phyloP scores from a whole-genome alignment of 2,329 filamentous ascomycete genomes.

The Alternaria metachromatica region DNA sequence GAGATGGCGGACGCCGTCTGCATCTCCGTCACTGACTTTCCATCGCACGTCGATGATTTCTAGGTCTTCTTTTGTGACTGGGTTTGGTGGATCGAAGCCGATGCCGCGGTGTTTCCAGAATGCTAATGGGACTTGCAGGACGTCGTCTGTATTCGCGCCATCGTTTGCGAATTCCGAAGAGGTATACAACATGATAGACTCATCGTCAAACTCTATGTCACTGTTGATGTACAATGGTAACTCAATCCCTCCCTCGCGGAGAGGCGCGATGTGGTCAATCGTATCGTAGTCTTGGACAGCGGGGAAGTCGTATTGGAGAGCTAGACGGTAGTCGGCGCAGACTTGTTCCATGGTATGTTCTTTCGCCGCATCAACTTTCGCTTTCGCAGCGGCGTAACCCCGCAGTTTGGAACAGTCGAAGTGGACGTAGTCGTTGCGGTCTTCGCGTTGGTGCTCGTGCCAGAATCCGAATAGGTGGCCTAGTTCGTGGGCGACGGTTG shows the following conservation, averaged over 20 bases:
- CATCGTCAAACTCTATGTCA: constrained; percentile 3
- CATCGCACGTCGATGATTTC: not conserved
- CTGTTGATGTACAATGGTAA: not conserved
- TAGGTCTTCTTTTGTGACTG: not conserved
- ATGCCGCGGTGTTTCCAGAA: constrained; percentile 1
- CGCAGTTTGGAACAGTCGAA: not conserved
- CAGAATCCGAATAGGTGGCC: not conserved
- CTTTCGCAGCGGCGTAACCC: not conserved
- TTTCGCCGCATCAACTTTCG: not conserved
- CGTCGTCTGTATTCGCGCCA: not conserved
- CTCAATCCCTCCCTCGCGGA: not conserved
- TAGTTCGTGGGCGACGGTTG: constrained; percentile 1
- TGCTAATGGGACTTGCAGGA: not conserved
- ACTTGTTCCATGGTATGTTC: not conserved
- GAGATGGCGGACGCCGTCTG: not conserved
- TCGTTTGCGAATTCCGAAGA: not conserved
- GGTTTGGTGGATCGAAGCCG: not conserved
- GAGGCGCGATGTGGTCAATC: not conserved
- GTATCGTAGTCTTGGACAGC: constrained; percentile 1
- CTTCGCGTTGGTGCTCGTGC: not conserved
- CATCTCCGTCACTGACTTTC: constrained; percentile 1
- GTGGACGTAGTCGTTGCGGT: not conserved
- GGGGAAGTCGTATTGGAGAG: not conserved
- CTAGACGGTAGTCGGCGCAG: constrained; percentile 3
- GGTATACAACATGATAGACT: constrained; percentile 8